Base-by-base conservation (phyloP, 1,139 yeast genomes). In the Pichia inconspicua region DNA sequence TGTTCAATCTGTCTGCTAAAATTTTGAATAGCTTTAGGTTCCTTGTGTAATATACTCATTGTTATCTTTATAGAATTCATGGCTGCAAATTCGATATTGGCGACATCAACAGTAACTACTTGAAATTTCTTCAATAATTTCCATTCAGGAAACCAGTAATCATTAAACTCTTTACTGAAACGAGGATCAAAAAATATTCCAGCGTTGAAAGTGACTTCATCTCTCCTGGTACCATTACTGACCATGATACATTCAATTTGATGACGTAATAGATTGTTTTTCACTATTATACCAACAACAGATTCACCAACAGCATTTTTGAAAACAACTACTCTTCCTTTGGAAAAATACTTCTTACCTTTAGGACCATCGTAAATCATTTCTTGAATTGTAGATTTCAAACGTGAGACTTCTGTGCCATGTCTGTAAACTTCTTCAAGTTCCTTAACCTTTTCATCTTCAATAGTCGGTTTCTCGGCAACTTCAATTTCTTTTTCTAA, bases 311-410 rank as follows among this genome's bases (percentile, higher is more conserved):
- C 59, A 3, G 62, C 64, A 57, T 80, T 81, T 52, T 80, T 73
- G 63, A 70, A 85, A 11, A 82, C 73, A 47, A 87, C 62, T 47
- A 85, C 62, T 52, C 88, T 71, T 10, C 95, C 95, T 2, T 15
- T 14, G 28, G 37, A 44, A 22, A 48, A 40, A 8, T 44, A 19
- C 15, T 50, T 47, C 25, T 43, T 45, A 14, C 41, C 37, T n/a
- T 47, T 46, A 9, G 41, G 35, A 15, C 41, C 47, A 32, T 47
- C 40, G 9, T 36, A 22, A 9, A 48, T n/a, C 6, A 44, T 19
- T 2, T n/a, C 10, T 31, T 17, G 15, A 8, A 48, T 28, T 3
- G 19, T 15, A 2, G 36, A 30, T 8, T 42, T 44, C 15, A 45
- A 22, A 2, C 31, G 22, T 19, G 30, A 17, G 2, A 49, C 35